Evolutionary conservation across 2,329 filamentous ascomycete genomes (phyloP).

Genomic region (Dothideomycetidae sp.): DNA sequence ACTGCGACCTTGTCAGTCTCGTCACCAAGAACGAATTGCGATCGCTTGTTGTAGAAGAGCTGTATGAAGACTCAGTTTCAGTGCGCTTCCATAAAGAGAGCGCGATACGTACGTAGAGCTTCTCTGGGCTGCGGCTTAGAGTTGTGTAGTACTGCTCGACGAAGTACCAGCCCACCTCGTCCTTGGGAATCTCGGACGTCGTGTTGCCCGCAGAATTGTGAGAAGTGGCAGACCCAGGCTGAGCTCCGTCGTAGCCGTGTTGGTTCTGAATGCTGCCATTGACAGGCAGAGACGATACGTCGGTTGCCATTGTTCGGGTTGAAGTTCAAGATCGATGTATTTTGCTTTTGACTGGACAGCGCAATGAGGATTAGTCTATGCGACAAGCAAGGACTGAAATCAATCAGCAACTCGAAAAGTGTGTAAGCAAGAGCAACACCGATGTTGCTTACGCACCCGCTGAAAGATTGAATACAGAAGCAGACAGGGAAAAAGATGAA

Average conservation of each 20-base stretch:
- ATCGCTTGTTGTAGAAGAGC: constrained; percentile 92
- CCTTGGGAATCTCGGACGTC: constrained; percentile 48
- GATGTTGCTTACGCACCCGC: no score
- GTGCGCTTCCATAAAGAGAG: not conserved
- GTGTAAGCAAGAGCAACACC: no score
- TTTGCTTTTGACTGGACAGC: not conserved
- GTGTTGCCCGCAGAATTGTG: constrained; percentile 12
- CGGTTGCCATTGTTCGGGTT: constrained; percentile 29
- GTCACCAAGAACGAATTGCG: constrained; percentile 82
- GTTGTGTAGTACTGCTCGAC: constrained; percentile 99
- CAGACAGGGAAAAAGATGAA: no score
- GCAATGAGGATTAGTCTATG: not conserved
- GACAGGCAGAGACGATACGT: constrained; percentile 26
- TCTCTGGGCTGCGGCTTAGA: constrained; percentile 83
- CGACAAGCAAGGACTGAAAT: not conserved
- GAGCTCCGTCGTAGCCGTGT: constrained; percentile 27
- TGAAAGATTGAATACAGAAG: no score
- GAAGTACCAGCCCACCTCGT: constrained; percentile 98
- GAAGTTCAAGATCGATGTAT: no score
- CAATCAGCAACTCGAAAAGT: not conserved
- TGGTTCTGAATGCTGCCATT: constrained; percentile 36
- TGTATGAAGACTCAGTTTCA: constrained; percentile 19
- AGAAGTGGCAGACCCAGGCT: constrained; percentile 18
- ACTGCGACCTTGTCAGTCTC: constrained; percentile 83
- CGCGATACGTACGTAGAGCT: constrained; percentile 52